These are phyloP conservation scores for Cyclotella kingstonii DNA, from an alignment of 108 stramenopile genomes.

Conservation along the genomic window DNA sequence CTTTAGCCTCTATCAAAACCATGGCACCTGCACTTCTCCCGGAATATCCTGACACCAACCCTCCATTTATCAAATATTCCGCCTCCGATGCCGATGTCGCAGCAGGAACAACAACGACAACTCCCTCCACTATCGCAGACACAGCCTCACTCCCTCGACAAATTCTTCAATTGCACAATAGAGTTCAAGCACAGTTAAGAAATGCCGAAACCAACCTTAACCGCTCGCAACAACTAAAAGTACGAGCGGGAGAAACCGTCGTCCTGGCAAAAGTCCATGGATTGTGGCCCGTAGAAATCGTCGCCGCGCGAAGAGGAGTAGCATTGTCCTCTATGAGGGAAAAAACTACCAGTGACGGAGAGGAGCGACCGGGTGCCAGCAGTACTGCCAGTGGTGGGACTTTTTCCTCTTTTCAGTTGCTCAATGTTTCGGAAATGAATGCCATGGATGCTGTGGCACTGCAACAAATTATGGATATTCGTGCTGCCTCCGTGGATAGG, in stretches of 20 bases:
- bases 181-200: slow-evolving; percentile 24
- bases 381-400: background rate
- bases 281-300: slow-evolving; percentile 73
- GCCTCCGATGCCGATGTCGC: slow-evolving; percentile 56
- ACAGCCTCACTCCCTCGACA: slow-evolving; percentile 38
- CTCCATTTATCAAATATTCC: background rate
- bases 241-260: slow-evolving; percentile 22
- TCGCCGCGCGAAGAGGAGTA: slow-evolving; percentile 62
- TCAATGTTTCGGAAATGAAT: slow-evolving; percentile 25
- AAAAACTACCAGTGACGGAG: slow-evolving; percentile 4
- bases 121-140: background rate
- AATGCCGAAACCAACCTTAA: slow-evolving; percentile 24
- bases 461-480: slow-evolving; percentile 60
- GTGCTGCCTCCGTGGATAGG: slow-evolving; percentile 67
- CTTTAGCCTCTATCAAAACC: slow-evolving; percentile 55
- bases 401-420: slow-evolving; percentile 8
- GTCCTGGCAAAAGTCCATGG: slow-evolving; percentile 56
- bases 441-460: slow-evolving; percentile 33
- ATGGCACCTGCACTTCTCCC: slow-evolving; percentile 66
- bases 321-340: slow-evolving; percentile 21
- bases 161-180: slow-evolving; percentile 22
- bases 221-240: slow-evolving; percentile 22
- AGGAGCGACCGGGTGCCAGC: background rate
- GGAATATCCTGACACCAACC: slow-evolving; percentile 1
- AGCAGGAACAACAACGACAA: slow-evolving; percentile 44